Evolutionary conservation across 768 basidiomycete genomes (phyloP), one percentile per base, ranked within the genome.

Genomic region (Cyathus striatus): DNA sequence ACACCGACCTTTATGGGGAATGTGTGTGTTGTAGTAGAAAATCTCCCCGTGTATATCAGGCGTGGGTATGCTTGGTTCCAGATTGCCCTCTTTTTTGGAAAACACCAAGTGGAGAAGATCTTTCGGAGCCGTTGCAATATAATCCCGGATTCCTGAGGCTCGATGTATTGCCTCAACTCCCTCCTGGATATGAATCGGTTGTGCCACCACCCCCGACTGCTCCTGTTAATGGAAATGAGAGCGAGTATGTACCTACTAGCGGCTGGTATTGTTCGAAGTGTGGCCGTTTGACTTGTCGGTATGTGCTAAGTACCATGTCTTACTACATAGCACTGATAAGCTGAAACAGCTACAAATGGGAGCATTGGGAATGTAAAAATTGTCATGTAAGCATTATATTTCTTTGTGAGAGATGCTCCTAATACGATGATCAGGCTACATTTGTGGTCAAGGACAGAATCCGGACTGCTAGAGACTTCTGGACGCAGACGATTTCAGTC

Each of bases 271-370:
- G 89, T 55, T 48, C 42, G 14, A 45, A 57, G 6, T 91, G 89
- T 52, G 88, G 89, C 22, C 74, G 86, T 20, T 60, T 90, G 30
- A 86, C 86, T 6, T 80, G 78, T 65, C 75, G 87, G 87, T 88
- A 46, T 38, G 71, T 52, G 35, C 18, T 17, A 30, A 44, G 23
- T 16, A 26, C 13, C 27, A 3, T 24, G 38, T 26, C 3, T 17
- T 36, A 37, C 16, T 38, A n/a, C 7, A 35, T 32, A 22, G 5
- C 45, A 6, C 14, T 36, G 12, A 16, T 32, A 13, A 9, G n/a
- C n/a, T n/a, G n/a, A n/a, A n/a, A 36, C 2, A 90, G 88, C 50
- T 80, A 58, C 41, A 83, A 81, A 59, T 89, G 86, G 87, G 76
- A 86, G 54, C 54, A 72, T 38, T 88, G 85, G 78, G 75, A 85